Conservation (phyloP, 192 early-diverging fungal species). For the Rhizophagus clarus region DNA sequence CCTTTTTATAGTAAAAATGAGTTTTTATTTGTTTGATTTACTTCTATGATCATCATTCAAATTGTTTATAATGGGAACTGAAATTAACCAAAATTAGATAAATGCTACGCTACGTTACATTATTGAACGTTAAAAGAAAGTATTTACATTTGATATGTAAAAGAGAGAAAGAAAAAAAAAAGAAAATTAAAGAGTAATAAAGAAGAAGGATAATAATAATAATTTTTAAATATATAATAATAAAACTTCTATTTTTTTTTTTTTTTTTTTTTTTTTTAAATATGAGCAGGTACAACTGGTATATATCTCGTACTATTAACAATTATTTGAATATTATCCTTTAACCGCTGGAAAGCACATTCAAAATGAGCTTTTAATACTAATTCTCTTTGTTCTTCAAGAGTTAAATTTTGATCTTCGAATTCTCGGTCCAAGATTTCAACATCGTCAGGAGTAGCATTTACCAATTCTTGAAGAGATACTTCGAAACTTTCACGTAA, state of each 20-base stretch:
- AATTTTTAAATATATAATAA: too few relatives aligned
- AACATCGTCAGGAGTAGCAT: not conserved
- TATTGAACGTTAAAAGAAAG: too few relatives aligned
- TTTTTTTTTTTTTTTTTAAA: not conserved
- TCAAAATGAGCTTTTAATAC: conserved; percentile 23
- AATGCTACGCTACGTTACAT: too few relatives aligned
- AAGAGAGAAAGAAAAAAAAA: too few relatives aligned
- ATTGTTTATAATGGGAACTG: too few relatives aligned
- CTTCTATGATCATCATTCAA: too few relatives aligned
- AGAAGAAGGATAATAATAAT: too few relatives aligned
- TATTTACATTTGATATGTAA: too few relatives aligned
- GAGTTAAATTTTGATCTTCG: not conserved
- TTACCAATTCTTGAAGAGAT: conserved; percentile 20
- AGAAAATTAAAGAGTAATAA: too few relatives aligned
- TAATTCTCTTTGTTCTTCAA: conserved; percentile 21
- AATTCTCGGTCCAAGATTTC: not conserved
- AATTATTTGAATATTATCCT: conserved; percentile 6
- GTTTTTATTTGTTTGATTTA: too few relatives aligned
- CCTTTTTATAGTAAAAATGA: too few relatives aligned
- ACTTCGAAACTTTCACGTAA: conserved; percentile 25
- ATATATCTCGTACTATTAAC: conserved; percentile 9
- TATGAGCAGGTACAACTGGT: not conserved
- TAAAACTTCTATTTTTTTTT: not conserved
- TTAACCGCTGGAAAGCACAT: not conserved
- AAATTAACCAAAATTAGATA: too few relatives aligned